Evolutionary conservation across 2,329 filamentous ascomycete genomes (phyloP).

Genomic region (Colletotrichum sp.): DNA sequence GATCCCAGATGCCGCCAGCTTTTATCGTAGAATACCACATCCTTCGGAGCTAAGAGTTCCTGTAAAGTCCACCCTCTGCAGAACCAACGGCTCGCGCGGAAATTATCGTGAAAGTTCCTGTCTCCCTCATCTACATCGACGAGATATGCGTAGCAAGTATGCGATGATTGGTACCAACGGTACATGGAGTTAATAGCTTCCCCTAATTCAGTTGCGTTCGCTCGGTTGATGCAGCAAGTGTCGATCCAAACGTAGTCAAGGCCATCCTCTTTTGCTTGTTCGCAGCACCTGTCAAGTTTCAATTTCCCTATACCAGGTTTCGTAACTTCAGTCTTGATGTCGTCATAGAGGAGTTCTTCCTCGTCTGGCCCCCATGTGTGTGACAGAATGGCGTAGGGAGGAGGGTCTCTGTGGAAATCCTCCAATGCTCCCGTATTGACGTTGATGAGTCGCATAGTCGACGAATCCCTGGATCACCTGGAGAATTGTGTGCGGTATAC

Average conservation of each 20-base stretch:
- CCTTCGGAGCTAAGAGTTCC: constrained; percentile 27
- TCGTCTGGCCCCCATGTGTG: constrained; percentile 27
- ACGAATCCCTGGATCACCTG: background rate
- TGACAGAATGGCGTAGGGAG: constrained; percentile 28
- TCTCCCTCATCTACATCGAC: constrained; percentile 7
- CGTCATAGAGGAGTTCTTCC: constrained; percentile 27
- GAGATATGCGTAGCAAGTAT: constrained; percentile 24
- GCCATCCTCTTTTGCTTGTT: background rate
- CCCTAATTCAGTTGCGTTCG: constrained; percentile 23
- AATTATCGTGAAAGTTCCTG: background rate
- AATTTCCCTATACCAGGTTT: background rate
- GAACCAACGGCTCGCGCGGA: constrained; percentile 26
- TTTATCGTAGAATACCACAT: constrained; percentile 25
- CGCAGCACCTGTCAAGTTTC: background rate
- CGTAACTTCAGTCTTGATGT: background rate
- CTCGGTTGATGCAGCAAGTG: constrained; percentile 30
- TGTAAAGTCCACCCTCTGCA: constrained; percentile 26
- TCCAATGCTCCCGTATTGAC: constrained; percentile 7
- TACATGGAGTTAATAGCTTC: constrained; percentile 25
- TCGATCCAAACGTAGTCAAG: constrained; percentile 26
- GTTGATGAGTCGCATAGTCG: constrained; percentile 24
- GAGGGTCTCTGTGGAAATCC: constrained; percentile 23
- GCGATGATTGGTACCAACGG: constrained; percentile 22
- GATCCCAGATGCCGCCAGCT: constrained; percentile 22
- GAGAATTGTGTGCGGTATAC: too few relatives aligned